Evolutionary conservation across 345 rosid genomes (phyloP), one percentile per base, ranked within the genome.

Genomic region (Gossypium mustelinum): DNA sequence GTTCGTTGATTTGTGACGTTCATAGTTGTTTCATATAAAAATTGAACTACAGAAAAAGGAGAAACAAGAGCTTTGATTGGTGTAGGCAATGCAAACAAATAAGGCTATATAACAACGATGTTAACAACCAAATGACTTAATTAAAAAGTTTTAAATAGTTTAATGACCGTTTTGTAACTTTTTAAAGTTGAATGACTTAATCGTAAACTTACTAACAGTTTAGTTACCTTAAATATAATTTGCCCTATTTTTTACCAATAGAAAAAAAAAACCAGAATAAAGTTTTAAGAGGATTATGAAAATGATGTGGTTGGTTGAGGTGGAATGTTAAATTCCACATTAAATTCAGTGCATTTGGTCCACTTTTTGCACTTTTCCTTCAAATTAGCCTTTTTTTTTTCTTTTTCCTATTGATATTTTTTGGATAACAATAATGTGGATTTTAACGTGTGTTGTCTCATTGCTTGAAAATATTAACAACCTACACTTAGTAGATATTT

Each of bases 251-350:
- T 57, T 56, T 2, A 20, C 11, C 56, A 16, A 57, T 22, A 13
- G 2, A 3, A 25, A 34, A 34, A 3, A 5, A 34, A 4, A 34
- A 64, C 16, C 29, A 25, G 0, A 54, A 9, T 52, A 69, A 51
- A 69, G 16, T 51, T 5, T 27, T 51, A 45, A 51, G 45, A 51
- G 45, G 73, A 29, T 41, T 45, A 20, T 29, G 69, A 39, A 78
- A 63, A 57, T 43, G 70, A n/a, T 12, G 44, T 52, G 57, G 62
- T 41, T 72, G 81, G 71, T 10, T 41, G 71, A 71, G 72, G 72
- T 78, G 79, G 50, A 18, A 20, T 67, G 54, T 41, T 20, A 44
- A n/a, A n/a, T 50, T 3, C 16, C 4, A 24, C 18, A 25, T 75
- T 69, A 68, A 29, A 68, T 60, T 78, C 63, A 68, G 54, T 39